Evolutionary conservation across 495 filamentous ascomycete species (phyloP), one percentile per base, ranked within the genome.

Genomic region (Trichoderma orchidacearum): DNA sequence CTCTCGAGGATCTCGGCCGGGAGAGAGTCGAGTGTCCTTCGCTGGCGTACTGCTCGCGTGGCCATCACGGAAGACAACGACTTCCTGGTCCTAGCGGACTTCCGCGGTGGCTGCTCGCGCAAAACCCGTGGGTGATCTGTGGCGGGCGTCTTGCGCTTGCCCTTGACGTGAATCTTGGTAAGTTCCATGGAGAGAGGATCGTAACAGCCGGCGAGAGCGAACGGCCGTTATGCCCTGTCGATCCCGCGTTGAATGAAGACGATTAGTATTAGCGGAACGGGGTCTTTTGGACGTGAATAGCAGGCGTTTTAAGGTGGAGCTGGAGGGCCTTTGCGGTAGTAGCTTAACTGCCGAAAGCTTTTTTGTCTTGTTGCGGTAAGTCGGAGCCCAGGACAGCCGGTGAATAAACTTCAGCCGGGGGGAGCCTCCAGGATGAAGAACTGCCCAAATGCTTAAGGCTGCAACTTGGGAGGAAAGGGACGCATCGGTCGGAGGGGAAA

Each of bases 1-100:
- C 6, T 57, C n/a, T 57, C 56, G 29, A 52, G 27, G 30, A 57
- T 32, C 27, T 57, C 56, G 3, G 45, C 23, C 8, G 56, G 56
- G 9, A 57, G 30, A 9, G 53, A 34, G 53, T 55, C 53, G n/a
- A 55, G 30, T 1, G 30, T 55, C 5, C 3, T 30, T 15, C 53
- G 53, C 5, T 21, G 23, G 30, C 32, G 30, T 15, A 17, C 17
- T 11, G 15, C n/a, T 27, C 53, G 53, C 18, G 53, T 55, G 30
- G 30, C 30, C 53, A 55, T 55, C 30, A 55, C 53, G 18, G 30
- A 15, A 31, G 31, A 55, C 53, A 55, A n/a, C 7, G 53, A 55
- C 30, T 34, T 32, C 31, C 23, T 55, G 17, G 53, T 27, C 53
- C 32, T 31, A 11, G 3, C 18, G 17, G 30, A n/a, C 31, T 30